Conservation (phyloP, 208 protist genomes). For the Vickermania ingenoplastis region DNA sequence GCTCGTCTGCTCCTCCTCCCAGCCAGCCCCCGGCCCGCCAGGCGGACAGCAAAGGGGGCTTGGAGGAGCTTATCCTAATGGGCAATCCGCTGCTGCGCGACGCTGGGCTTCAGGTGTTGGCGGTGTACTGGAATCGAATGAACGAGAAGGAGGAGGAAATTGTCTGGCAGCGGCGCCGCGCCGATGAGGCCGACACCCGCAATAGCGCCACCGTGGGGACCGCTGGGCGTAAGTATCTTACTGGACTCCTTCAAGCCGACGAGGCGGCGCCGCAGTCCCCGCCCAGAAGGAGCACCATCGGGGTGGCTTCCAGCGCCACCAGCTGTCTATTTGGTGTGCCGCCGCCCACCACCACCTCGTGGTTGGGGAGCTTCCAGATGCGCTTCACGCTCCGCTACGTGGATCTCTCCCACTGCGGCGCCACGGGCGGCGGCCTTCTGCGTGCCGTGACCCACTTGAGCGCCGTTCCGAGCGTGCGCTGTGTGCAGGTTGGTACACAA, state of each 20-base stretch:
- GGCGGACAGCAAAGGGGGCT: neutral
- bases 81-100: neutral
- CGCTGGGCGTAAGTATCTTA: neutral
- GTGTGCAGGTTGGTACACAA: neutral
- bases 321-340: neutral
- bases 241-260: too few relatives aligned
- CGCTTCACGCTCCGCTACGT: neutral
- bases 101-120: neutral
- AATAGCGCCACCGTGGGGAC: neutral
- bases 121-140: neutral
- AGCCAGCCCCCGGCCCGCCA: too few relatives aligned
- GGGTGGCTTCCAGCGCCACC: neutral
- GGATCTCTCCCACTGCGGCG: neutral
- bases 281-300: neutral
- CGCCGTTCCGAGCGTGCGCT: neutral
- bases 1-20: too few relatives aligned
- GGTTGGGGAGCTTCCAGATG: neutral
- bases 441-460: neutral
- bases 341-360: neutral
- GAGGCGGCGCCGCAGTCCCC: neutral
- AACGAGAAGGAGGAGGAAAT: neutral
- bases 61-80: neutral
- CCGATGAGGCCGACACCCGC: neutral
- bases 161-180: neutral
- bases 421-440: neutral